Percentiles rank a stretch among this genome's conserved stretches.
These are phyloP conservation scores for Neoconidiobolus thromboides DNA, from an alignment of 371 early-diverging fungal species.

Conservation along the genomic window DNA sequence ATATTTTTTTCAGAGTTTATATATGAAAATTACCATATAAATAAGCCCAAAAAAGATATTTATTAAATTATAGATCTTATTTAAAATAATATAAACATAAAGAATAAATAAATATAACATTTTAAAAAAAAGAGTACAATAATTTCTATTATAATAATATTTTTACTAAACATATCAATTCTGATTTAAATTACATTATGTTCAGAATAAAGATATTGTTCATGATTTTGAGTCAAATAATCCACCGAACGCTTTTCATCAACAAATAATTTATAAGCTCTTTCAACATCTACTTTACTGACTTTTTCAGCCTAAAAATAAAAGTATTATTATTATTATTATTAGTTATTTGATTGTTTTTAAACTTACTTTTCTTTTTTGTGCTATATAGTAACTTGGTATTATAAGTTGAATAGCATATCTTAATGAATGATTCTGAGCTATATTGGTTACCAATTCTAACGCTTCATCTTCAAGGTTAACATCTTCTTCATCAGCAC, in stretches of 20 bases:
- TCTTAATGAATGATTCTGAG: conserved; percentile 78
- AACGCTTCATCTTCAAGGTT: conserved; percentile 86
- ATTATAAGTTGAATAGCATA: conserved; percentile 96
- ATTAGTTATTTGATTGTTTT: background rate
- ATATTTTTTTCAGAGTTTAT: no score
- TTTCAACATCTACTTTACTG: conserved; percentile 76
- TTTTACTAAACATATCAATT: no score
- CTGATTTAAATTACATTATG: background rate
- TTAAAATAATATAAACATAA: no score
- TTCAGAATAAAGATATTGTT: conserved; percentile 84
- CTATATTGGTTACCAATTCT: conserved; percentile 77
- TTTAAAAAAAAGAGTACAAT: no score
- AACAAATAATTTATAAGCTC: conserved; percentile 82
- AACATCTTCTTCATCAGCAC: conserved; percentile 92
- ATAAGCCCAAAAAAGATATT: no score
- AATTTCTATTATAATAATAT: no score
- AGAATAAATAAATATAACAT: no score
- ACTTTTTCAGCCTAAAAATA: conserved; percentile 48
- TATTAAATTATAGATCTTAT: no score
- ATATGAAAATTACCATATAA: no score
- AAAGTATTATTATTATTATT: background rate
- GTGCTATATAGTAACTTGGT: conserved; percentile 69
- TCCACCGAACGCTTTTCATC: conserved; percentile 94
- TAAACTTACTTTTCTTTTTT: conserved; percentile 56
- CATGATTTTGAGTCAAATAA: conserved; percentile 73